Evolutionary conservation across 2,329 filamentous ascomycete species (phyloP), one percentile per base, ranked within the genome.

Genomic region (Immersiporthe knoxdaviesiana): DNA sequence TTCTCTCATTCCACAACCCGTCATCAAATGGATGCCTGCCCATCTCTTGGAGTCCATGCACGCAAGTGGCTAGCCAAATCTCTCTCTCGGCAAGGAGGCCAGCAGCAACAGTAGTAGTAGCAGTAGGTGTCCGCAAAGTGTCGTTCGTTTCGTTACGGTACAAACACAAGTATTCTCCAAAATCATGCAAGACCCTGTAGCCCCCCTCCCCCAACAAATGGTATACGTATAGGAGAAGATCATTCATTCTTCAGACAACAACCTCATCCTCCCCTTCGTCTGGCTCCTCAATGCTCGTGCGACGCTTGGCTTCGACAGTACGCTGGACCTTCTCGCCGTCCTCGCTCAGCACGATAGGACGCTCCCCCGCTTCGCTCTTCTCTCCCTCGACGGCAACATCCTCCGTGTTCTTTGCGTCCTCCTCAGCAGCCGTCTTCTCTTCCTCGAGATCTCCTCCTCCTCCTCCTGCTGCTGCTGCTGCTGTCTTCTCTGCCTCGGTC

Each of bases 241-340:
- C 41, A n/a, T 47, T 47, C n/a, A n/a, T 16, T 35, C 18, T 41
- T 52, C 27, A 66, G 24, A 67, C 58, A 39, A 74, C 74, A 35
- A 82, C 76, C 41, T 84, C 83, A 62, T 82, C 80, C 70, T 84
- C 83, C 16, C 85, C 84, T 50, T 85, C 70, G 68, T 88, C 86
- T 8, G 85, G 84, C 67, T 88, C 87, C 76, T 89, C 87, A 63
- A 89, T 87, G 75, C 85, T 88, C 47, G 85, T 88, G 72, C 87
- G 79, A 66, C 83, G 79, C 73, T 81, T 81, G 2, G 87, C 87
- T 75, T 88, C 85, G 7, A 86, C 80, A 0, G 85, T 84, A 8
- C 79, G 76, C 71, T 79, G 79, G 21, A 84, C 81, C 71, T 77
- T 80, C 70, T 81, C 78, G 52, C 81, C 81, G 65, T 84, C 80